phyloP scores from a whole-genome alignment of 805 yeast genomes.

The Candida quercuum region DNA sequence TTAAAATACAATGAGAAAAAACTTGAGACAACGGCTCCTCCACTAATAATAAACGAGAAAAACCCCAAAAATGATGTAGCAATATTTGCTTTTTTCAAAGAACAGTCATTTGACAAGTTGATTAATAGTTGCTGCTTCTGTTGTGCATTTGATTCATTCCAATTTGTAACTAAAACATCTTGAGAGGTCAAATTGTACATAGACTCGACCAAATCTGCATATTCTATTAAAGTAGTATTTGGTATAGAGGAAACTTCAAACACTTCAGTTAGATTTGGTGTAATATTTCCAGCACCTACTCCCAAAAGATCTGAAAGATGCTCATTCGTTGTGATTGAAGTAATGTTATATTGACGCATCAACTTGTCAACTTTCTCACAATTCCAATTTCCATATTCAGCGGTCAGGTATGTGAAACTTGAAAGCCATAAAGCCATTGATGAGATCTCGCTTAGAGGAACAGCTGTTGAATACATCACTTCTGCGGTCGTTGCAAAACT shows the following conservation, averaged over 20 bases:
- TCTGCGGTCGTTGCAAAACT: slow-evolving; percentile 3
- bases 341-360: slow-evolving; percentile 22
- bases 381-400: slow-evolving; percentile 23
- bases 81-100: slow-evolving; percentile 12
- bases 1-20: not conserved
- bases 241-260: not conserved
- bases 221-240: not conserved
- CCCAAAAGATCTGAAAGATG: not conserved
- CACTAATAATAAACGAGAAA: slow-evolving; percentile 9
- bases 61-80: slow-evolving; percentile 10
- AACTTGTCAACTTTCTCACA: slow-evolving; percentile 21
- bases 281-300: not conserved
- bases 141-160: slow-evolving; percentile 7
- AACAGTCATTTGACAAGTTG: slow-evolving; percentile 13
- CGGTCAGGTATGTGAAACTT: slow-evolving; percentile 18
- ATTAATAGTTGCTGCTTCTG: slow-evolving; percentile 10
- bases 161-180: slow-evolving; percentile 5
- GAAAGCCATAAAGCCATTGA: slow-evolving; percentile 20
- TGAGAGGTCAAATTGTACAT: slow-evolving; percentile 4
- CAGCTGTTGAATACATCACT: slow-evolving; percentile 3
- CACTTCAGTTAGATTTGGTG: not conserved
- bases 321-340: slow-evolving; percentile 9
- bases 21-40: slow-evolving; percentile 6
- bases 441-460: slow-evolving; percentile 15
- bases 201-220: not conserved